Evolutionary conservation across 78 protist genomes (phyloP), one percentile per base, ranked within the genome.

Genomic region (Dictyostelium firmibasis): DNA sequence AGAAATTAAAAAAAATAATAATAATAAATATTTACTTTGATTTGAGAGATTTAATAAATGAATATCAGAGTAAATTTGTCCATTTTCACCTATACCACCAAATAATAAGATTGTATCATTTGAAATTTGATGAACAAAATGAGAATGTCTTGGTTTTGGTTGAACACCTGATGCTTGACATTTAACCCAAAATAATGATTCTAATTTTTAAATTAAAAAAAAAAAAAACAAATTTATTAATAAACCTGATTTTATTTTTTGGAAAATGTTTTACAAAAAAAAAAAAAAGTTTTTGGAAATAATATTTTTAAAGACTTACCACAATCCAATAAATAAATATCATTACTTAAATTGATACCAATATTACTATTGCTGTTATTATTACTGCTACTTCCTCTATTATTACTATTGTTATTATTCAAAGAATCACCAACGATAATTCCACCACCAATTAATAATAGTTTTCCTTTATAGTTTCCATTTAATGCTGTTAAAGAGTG

Each of bases 391-490:
- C n/a, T 4, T 13, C 2, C 13, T n/a, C 18, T 64, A 25, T 64
- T 64, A 27, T 64, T 64, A 27, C 18, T 9, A n/a, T n/a, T 64
- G n/a, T n/a, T 64, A n/a, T 2, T 64, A n/a, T 41, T 74, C 5
- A 18, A 36, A 41, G 43, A 27, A 70, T 70, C 33, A 29, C 41
- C 43, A 27, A 70, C 20, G 2, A 76, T 13, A 5, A 27, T 20
- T 23, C 92, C 92, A 36, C 92, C 92, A 36, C 92, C 92, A 76
- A 86, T 31, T 20, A 86, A n/a, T 29, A 86, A 35, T 43, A 86
- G 18, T 79, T 86, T 86, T 10, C 92, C 92, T 57, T 76, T 75
- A 76, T 86, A 72, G n/a, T 4, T 13, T 6, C 92, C 92, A 29
- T 86, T 86, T 4, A 86, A 23, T 11, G 92, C 84, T 4, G 70